Conservation (phyloP, 805 yeast genomes). For the Kodamaea restingae region DNA sequence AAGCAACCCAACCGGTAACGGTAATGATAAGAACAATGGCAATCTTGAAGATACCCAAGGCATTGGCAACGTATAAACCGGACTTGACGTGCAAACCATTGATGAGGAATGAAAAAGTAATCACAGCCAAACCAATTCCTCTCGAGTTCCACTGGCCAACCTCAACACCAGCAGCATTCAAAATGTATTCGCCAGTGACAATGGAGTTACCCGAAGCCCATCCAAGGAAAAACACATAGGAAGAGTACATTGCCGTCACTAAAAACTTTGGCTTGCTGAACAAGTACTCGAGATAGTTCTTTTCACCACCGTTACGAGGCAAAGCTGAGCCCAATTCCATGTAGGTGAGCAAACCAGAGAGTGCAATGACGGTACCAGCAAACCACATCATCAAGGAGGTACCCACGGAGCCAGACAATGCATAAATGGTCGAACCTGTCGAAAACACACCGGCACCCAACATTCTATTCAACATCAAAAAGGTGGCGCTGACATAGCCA, state of each 20-base stretch:
- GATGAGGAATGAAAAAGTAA: constrained; percentile 64
- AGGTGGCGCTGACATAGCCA: constrained; percentile 43
- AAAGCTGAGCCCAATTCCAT: constrained; percentile 77
- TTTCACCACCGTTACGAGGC: constrained; percentile 84
- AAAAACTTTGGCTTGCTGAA: constrained; percentile 66
- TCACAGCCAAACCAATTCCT: constrained; percentile 70
- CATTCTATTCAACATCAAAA: constrained; percentile 61
- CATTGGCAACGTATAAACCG: constrained; percentile 61
- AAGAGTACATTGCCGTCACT: constrained; percentile 57
- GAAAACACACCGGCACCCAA: constrained; percentile 74
- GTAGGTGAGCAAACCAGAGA: constrained; percentile 54
- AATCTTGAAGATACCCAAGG: constrained; percentile 69
- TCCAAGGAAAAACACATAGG: constrained; percentile 71
- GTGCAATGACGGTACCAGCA: constrained; percentile 67
- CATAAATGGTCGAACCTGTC: constrained; percentile 60
- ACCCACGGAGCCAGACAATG: constrained; percentile 66
- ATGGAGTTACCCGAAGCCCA: constrained; percentile 86
- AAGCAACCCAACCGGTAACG: constrained; percentile 79
- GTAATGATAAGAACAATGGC: constrained; percentile 66
- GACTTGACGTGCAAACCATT: constrained; percentile 58
- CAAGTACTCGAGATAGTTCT: constrained; percentile 71
- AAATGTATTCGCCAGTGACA: constrained; percentile 72
- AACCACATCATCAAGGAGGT: constrained; percentile 68
- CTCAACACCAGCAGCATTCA: constrained; percentile 68
- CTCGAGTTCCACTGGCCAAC: constrained; percentile 73